Evolutionary conservation across 768 basidiomycete genomes (phyloP).

Genomic region (Amylocystis lapponica): DNA sequence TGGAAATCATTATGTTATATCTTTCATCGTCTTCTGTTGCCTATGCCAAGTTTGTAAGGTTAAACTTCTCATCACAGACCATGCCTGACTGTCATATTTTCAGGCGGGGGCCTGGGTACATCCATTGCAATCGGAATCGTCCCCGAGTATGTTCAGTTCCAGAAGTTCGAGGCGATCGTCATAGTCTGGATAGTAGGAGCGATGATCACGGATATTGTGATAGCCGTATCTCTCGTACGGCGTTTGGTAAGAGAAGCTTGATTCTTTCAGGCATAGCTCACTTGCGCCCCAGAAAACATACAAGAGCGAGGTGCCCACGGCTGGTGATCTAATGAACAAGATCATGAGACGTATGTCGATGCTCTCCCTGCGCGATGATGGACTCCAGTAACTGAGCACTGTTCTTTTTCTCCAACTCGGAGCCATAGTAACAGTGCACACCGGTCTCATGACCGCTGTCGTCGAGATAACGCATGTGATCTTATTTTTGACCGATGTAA

Average conservation of each 20-base stretch:
- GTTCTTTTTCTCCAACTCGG: too few species aligned
- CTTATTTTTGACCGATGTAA: conserved; percentile 21
- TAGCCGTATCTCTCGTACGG: not conserved
- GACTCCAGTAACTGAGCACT: not conserved
- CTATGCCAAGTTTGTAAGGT: too few species aligned
- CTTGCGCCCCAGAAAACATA: not conserved
- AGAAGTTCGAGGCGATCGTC: not conserved
- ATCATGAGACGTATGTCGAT: conserved; percentile 13
- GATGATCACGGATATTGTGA: not conserved
- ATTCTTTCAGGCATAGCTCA: not conserved
- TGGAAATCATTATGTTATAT: too few species aligned
- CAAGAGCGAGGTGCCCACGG: not conserved
- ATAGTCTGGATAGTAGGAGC: not conserved
- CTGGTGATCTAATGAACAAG: conserved; percentile 12
- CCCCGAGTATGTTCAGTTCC: not conserved
- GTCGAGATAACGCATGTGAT: conserved; percentile 30
- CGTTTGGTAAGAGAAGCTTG: not conserved
- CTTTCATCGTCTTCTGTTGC: too few species aligned
- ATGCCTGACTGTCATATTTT: too few species aligned
- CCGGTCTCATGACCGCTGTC: conserved; percentile 30
- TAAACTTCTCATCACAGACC: too few species aligned
- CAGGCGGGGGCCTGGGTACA: not conserved
- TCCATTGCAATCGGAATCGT: not conserved
- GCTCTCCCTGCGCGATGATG: not conserved
- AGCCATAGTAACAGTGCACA: conserved; percentile 31